Evolutionary conservation across 192 early-diverging fungal species (phyloP), one percentile per base, ranked within the genome.

Genomic region (Allomyces javanicus): DNA sequence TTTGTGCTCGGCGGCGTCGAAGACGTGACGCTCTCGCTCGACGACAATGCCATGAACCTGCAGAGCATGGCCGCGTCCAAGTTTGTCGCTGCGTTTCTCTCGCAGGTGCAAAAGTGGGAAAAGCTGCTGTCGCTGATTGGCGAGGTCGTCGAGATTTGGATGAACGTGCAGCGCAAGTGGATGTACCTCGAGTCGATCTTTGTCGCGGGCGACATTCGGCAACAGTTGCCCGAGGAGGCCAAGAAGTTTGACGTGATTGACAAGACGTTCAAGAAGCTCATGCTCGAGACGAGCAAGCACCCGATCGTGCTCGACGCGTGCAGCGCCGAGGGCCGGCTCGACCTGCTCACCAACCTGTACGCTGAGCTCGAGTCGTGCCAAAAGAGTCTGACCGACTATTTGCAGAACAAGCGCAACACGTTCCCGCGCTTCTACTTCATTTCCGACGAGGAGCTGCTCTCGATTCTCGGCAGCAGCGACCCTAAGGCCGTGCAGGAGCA

Each of bases 361-460:
- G 94, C 97, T 66, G 73, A 91, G 50, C 77, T 99, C 33, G 77
- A 80, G 65, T 94, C 93, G 72, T 97, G 98, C 71, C 97, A 99
- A 68, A 94, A 94, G 72, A 92, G 96, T 17, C 82, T 99, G 24
- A 96, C 96, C 74, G 95, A 99, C 67, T 99, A 99, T 68, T 70
- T 99, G 68, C 96, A 99, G 73, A 82, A 91, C 64, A 92, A 99
- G 75, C 87, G 97, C 64, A 83, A 92, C 17, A 83, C 90, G 4
- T 99, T 99, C 80, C 93, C 97, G 40, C 89, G 97, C 12, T 99
- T 99, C 81, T 99, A 99, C 81, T 99, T 99, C 86, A 92, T 99
- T 43, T 96, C 93, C 72, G 97, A 99, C 71, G 97, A 99, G 76
- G 97, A 99, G 77, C 72, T 99, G 77, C 85, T 99, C 21, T 94